Conservation (phyloP, 345 rosid genomes). For the Aethionema arabicum region DNA sequence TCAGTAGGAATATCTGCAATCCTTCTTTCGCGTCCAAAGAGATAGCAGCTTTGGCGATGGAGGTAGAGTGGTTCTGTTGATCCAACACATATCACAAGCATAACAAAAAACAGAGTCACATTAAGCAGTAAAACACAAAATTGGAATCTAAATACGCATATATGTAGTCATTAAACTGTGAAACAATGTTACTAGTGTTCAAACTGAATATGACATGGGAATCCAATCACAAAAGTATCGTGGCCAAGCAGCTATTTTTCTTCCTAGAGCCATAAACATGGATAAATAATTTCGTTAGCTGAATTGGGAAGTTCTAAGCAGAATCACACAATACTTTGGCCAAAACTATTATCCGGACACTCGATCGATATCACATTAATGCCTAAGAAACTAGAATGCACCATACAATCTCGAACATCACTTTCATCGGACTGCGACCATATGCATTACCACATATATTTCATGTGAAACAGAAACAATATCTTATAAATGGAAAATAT, state of each 20-base stretch:
- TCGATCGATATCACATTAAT: constrained; percentile 3
- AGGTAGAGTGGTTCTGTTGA: constrained; percentile 85
- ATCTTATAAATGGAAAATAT: neutral
- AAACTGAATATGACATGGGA: constrained; percentile 5
- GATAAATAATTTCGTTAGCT: neutral
- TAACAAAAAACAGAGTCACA: constrained; percentile 7
- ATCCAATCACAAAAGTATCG: constrained; percentile 8
- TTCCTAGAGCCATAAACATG: constrained; percentile 1
- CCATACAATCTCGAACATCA: constrained; percentile 1
- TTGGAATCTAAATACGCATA: neutral
- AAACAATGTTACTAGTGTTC: constrained; percentile 4
- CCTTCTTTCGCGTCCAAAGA: constrained; percentile 94
- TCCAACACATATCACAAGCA: constrained; percentile 20
- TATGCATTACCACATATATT: constrained; percentile 1
- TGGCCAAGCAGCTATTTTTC: neutral
- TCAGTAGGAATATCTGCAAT: constrained; percentile 93
- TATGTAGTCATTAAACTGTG: neutral
- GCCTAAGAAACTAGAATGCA: constrained; percentile 4
- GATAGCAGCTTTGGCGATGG: constrained; percentile 96
- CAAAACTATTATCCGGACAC: constrained; percentile 6
- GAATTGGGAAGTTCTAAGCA: constrained; percentile 8
- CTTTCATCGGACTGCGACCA: constrained; percentile 11
- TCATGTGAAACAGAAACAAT: neutral
- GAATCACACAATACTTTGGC: constrained; percentile 10
- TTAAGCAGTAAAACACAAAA: constrained; percentile 11